These are phyloP conservation scores for Setaria viridis DNA, from an alignment of 202 grass and related monocot species.

Conservation along the genomic window DNA sequence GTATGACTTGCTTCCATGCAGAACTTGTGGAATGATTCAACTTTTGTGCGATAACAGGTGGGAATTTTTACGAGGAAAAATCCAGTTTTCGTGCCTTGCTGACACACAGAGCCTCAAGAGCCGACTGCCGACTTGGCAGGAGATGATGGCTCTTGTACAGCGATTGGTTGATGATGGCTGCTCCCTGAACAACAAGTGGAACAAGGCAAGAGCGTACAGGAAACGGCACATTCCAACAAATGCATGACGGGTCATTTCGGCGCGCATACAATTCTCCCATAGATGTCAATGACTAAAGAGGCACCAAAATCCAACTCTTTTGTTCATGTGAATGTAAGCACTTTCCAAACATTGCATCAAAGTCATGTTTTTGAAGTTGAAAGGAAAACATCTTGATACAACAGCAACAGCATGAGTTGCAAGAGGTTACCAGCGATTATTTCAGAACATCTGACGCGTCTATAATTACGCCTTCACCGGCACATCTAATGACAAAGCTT, in stretches of 20 bases:
- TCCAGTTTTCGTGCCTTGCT: too few relatives aligned
- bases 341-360: conserved; percentile 60
- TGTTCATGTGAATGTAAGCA: conserved; percentile 60
- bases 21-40: neutral
- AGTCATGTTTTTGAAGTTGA: conserved; percentile 44
- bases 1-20: too few relatives aligned
- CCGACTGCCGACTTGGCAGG: neutral
- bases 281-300: conserved; percentile 22
- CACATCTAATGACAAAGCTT: conserved; percentile 36
- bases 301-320: conserved; percentile 54
- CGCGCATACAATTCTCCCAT: neutral
- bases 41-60: neutral
- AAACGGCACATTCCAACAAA: conserved; percentile 43
- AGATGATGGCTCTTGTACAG: neutral
- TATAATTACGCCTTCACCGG: conserved; percentile 55
- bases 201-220: conserved; percentile 53
- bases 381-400: conserved; percentile 58
- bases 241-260: neutral
- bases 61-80: too few relatives aligned
- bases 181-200: conserved; percentile 15
- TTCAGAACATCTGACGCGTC: neutral
- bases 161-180: neutral
- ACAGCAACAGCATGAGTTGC: conserved; percentile 43
- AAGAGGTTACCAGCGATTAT: neutral
- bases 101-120: too few relatives aligned